Percentiles rank a stretch among this genome's conserved stretches.
These are phyloP conservation scores for Phytophthora pisi DNA, from an alignment of 352 stramenopile genomes.

Conservation along the genomic window DNA sequence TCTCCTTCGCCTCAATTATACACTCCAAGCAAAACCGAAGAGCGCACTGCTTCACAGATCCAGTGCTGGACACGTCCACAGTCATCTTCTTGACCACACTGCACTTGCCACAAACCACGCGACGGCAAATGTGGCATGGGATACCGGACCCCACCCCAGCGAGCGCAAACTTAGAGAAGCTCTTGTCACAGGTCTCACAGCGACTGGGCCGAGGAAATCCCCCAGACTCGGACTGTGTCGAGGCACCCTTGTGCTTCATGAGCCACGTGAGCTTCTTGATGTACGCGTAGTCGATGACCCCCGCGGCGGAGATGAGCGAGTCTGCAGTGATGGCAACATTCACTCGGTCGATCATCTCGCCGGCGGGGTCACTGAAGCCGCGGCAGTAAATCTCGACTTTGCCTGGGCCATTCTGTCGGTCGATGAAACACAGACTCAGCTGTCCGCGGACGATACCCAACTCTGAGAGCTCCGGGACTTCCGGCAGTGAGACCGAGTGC, in stretches of 20 bases:
- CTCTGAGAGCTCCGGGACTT: constrained; percentile 30
- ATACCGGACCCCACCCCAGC: not conserved
- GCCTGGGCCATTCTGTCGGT: constrained; percentile 27
- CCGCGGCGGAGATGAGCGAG: constrained; percentile 19
- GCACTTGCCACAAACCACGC: constrained; percentile 48
- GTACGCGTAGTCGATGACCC: constrained; percentile 47
- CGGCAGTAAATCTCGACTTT: constrained; percentile 52
- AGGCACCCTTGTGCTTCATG: constrained; percentile 27
- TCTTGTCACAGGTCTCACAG: constrained; percentile 28
- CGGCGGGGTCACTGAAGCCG: constrained; percentile 38
- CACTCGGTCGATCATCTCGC: constrained; percentile 35
- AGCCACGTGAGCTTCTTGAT: constrained; percentile 54
- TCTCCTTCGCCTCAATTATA: constrained; percentile 49
- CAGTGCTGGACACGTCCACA: constrained; percentile 45
- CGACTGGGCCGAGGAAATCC: constrained; percentile 16
- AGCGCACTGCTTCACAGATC: constrained; percentile 28
- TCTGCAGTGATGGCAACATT: constrained; percentile 24
- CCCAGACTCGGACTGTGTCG: not conserved
- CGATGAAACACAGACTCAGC: constrained; percentile 52
- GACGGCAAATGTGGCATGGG: constrained; percentile 49
- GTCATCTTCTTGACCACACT: constrained; percentile 56
- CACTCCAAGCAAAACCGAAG: constrained; percentile 56
- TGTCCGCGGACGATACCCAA: constrained; percentile 42
- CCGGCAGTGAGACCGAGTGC: constrained; percentile 41
- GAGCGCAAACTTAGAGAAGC: constrained; percentile 19